Conservation (phyloP, 2,329 filamentous ascomycete genomes). For the Parasarocladium wereldwijsianum region DNA sequence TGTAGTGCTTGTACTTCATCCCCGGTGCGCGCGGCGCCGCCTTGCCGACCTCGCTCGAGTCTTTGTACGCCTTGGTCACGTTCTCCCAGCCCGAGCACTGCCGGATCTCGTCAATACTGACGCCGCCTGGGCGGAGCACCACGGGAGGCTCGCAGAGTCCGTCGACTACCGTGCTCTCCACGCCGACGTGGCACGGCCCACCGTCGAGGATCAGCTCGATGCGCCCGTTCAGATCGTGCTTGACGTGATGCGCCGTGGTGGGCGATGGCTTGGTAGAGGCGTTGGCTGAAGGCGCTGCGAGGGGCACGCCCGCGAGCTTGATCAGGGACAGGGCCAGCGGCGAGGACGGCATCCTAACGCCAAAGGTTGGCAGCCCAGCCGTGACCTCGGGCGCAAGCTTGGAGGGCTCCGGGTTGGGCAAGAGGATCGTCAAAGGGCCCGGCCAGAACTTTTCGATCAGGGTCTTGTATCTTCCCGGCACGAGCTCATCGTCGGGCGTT, state of each 20-base stretch:
- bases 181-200: slow-evolving; percentile 71
- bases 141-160: slow-evolving; percentile 69
- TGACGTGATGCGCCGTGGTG: slow-evolving; percentile 78
- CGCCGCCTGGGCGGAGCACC: slow-evolving; percentile 73
- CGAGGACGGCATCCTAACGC: slow-evolving; percentile 76
- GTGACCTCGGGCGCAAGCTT: slow-evolving; percentile 83
- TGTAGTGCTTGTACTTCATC: slow-evolving; percentile 99
- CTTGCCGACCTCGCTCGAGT: slow-evolving; percentile 52
- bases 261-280: slow-evolving; percentile 87
- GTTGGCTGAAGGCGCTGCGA: slow-evolving; percentile 89
- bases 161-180: slow-evolving; percentile 95
- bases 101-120: slow-evolving; percentile 68
- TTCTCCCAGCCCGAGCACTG: slow-evolving; percentile 66
- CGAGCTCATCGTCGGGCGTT: slow-evolving; percentile 16
- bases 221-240: slow-evolving; percentile 66
- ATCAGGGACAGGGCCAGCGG: slow-evolving; percentile 82
- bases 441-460: slow-evolving; percentile 85
- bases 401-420: slow-evolving; percentile 58
- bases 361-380: slow-evolving; percentile 71
- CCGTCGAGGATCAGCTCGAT: slow-evolving; percentile 85
- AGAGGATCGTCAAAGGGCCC: slow-evolving; percentile 78
- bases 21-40: slow-evolving; percentile 69
- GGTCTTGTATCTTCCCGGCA: slow-evolving; percentile 64
- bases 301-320: slow-evolving; percentile 56
- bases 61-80: slow-evolving; percentile 65